Evolutionary conservation across 805 yeast genomes (phyloP), one percentile per base, ranked within the genome.

Genomic region (Saccharomyces mikatae): DNA sequence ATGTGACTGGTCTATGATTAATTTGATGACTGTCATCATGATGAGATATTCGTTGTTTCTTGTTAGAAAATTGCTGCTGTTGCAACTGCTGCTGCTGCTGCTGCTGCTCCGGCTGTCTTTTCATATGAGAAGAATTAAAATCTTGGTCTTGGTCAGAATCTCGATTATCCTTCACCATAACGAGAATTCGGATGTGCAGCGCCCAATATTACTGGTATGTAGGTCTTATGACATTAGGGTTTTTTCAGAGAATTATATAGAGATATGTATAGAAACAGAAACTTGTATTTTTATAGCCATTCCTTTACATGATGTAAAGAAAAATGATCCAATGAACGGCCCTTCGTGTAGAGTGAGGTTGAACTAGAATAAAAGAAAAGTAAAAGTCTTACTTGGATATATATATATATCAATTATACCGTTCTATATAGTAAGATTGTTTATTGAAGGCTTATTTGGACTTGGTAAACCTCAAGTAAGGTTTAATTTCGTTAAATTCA

Each of bases 1-100:
- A 86, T 0, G 96, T 89, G 1, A 90, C 95, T 0, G 96, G 96
- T 54, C 97, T 73, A 63, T 87, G 92, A 1, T 85, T 58, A 11
- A 51, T 41, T 9, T 46, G 13, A 41, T 36, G 44, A 17, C 44
- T 36, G 44, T 36, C 44, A 36, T 36, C 44, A 36, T 36, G 44
- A 11, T 36, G 44, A 36, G 44, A 21, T 9, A 36, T 36, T 36
- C 44, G 44, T 36, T 36, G 44, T 17, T 36, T 36, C 11, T 36
- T 36, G 22, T 17, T 36, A 8, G 44, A 22, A 17, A 21, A 17
- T 17, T 36, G 44, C 22, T 32, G 36, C 36, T 32, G 41, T 32
- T 32, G 41, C 17, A 32, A 32, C 41, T n/a, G n/a, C n/a, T n/a
- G 26, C 26, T 24, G 26, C 26, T 24, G 26, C 26, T 36, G 44